Base-by-base conservation (phyloP, 2,329 filamentous ascomycete genomes). In the Pseudocercospora cruenta region DNA sequence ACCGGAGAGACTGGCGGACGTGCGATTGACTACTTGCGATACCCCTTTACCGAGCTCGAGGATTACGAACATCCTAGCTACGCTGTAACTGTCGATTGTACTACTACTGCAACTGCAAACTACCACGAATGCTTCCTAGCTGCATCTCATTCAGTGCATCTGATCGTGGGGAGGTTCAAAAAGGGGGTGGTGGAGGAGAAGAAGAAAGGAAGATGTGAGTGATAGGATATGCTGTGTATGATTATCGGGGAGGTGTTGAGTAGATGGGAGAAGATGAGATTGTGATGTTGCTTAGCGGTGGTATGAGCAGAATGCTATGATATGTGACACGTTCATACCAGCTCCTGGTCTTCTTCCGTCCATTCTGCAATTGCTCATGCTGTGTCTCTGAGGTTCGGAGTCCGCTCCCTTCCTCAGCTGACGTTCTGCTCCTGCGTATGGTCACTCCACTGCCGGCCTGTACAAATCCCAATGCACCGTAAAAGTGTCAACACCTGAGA, bases 41-140 rank as follows among this genome's bases (percentile, higher is more conserved):
- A 71, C 69, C 69, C 69, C 69, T 61, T 71, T 68, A 67, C 64
- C 53, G 63, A 67, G 67, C 64, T 69, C 66, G 53, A 60, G 58
- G 62, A 58, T 61, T 67, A 63, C 39, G 10, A 9, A 43, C 12
- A 43, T 12, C 55, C 58, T 62, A 58, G 57, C 61, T 67, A 58
- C 55, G 31, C 31, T 58, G 55, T 58, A 58, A 58, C 55, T 36
- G 55, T 39, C 31, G 53, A 63, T 39, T 67, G 65, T 67, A 64
- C 65, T 67, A 60, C 58, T 60, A 60, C 58, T 31, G 31, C 55
- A 24, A 14, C 33, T 58, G 16, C 21, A 21, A 53, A 53, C 24
- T 36, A 55, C 55, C 31, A 39, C 21, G 55, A 22, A 19, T 39
- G 55, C 31, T n/a, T 58, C 36, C 31, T 43, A 19, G 21, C 2